These are phyloP conservation scores for Leccinum subgranulosum DNA, from an alignment of 768 basidiomycete genomes.

Conservation along the genomic window DNA sequence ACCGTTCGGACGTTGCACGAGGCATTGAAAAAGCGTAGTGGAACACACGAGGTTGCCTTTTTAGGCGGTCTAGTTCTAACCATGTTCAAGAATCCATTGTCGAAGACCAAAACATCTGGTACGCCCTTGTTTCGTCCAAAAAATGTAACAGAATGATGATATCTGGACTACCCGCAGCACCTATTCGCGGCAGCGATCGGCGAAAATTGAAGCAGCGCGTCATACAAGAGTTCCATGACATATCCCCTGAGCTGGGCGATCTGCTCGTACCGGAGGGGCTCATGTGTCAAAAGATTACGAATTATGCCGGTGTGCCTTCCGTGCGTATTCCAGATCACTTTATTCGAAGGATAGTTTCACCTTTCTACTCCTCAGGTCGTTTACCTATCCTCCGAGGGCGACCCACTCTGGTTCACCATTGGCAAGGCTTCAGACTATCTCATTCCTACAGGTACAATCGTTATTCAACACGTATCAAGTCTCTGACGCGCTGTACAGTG, in stretches of 20 bases:
- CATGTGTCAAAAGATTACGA: conserved; percentile 62
- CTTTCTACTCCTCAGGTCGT: conserved; percentile 41
- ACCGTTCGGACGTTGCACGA: conserved; percentile 72
- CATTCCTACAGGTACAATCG: conserved; percentile 59
- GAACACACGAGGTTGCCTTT: conserved; percentile 13
- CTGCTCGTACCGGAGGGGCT: conserved; percentile 73
- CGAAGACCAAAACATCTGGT: conserved; percentile 67
- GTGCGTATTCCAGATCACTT: conserved; percentile 33
- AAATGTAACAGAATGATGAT: not conserved
- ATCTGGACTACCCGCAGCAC: conserved; percentile 37
- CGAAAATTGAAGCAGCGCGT: conserved; percentile 67
- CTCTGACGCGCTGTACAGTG: conserved; percentile 33
- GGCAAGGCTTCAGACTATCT: conserved; percentile 67
- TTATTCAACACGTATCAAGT: not conserved
- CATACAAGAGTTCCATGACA: conserved; percentile 39
- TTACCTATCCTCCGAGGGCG: conserved; percentile 61
- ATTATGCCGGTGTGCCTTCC: conserved; percentile 61
- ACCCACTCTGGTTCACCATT: conserved; percentile 76
- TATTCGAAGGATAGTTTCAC: not conserved
- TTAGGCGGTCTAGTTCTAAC: conserved; percentile 10
- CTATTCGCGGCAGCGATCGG: conserved; percentile 69
- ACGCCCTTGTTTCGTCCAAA: not conserved
- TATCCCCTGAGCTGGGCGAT: conserved; percentile 60
- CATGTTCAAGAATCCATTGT: conserved; percentile 81
- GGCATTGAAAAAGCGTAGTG: conserved; percentile 56